A percentile compares a stretch with the other conserved stretches of the same genome.
Evolutionary conservation across 2,329 filamentous ascomycete genomes (phyloP).

Genomic region (Colletotrichum eremochloae): DNA sequence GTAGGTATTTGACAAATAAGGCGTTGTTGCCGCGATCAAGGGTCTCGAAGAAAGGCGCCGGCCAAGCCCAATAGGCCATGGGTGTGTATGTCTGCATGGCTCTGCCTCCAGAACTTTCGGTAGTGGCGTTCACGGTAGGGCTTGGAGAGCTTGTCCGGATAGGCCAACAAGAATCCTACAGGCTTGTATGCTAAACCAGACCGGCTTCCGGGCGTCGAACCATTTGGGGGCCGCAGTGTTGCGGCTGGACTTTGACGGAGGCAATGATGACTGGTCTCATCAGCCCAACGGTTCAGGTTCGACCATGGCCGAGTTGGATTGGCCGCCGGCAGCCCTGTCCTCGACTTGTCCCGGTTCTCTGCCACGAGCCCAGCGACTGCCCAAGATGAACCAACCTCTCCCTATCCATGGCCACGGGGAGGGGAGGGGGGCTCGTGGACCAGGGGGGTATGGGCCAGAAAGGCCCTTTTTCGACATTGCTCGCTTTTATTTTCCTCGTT

Average conservation of each 20-base stretch:
- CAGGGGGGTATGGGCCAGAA: conserved; percentile 8
- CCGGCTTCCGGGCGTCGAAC: not conserved
- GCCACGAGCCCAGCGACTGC: not conserved
- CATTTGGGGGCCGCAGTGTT: not conserved
- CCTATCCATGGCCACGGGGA: not conserved
- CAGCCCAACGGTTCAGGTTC: not conserved
- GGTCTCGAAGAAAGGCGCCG: not conserved
- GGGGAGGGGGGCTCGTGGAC: not conserved
- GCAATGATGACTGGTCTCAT: not conserved
- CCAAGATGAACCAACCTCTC: conserved; percentile 14
- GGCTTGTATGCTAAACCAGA: not conserved
- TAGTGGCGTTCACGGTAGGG: conserved; percentile 25
- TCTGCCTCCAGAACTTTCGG: conserved; percentile 3
- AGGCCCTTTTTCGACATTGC: conserved; percentile 3
- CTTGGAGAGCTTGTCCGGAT: conserved; percentile 9
- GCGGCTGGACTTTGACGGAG: not conserved
- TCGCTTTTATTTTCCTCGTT: conserved; percentile 25
- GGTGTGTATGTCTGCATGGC: conserved; percentile 7
- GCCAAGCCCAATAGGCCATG: conserved; percentile 11
- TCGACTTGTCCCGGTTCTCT: not conserved
- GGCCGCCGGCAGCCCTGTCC: no score
- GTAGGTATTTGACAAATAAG: conserved; percentile 25
- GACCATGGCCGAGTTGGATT: not conserved
- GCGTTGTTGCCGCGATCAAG: conserved; percentile 8
- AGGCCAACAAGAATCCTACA: not conserved